Evolutionary conservation across 306 rosid genomes (phyloP).

Genomic region (Trifolium pratense): DNA sequence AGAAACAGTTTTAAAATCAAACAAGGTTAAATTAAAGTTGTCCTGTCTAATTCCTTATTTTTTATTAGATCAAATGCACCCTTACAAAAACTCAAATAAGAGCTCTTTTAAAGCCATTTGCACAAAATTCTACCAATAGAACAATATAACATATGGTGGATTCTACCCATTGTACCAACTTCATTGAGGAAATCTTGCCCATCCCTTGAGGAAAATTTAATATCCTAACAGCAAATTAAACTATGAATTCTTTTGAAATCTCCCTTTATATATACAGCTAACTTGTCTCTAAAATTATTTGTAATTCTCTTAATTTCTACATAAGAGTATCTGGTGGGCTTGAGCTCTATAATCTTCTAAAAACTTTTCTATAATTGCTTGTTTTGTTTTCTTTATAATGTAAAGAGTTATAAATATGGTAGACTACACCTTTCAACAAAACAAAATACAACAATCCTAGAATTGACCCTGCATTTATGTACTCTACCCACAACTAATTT

Average conservation of each 20-base stretch:
- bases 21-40: no score
- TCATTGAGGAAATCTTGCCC: slow-evolving; percentile 43
- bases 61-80: no score
- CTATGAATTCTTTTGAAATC: slow-evolving; percentile 14
- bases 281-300: slow-evolving; percentile 16
- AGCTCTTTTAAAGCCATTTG: no score
- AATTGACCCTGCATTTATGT: slow-evolving; percentile 28
- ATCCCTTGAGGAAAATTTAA: slow-evolving; percentile 24
- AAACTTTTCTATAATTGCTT: slow-evolving; percentile 37
- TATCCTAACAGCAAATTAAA: slow-evolving; percentile 38
- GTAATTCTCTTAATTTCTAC: slow-evolving; percentile 25
- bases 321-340: slow-evolving; percentile 51
- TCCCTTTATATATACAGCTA: slow-evolving; percentile 46
- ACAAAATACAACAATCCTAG: no score
- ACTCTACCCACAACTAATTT: no score
- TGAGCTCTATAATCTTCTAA: slow-evolving; percentile 51
- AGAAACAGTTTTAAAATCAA: no score
- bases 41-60: no score
- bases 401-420: background rate
- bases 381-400: slow-evolving; percentile 18
- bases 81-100: no score
- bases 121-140: no score
- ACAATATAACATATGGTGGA: no score
- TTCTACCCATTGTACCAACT: slow-evolving; percentile 4
- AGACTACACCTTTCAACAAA: no score